Evolutionary conservation across 2,329 filamentous ascomycete species (phyloP).

Genomic region (Penicillium sclerotiorum): DNA sequence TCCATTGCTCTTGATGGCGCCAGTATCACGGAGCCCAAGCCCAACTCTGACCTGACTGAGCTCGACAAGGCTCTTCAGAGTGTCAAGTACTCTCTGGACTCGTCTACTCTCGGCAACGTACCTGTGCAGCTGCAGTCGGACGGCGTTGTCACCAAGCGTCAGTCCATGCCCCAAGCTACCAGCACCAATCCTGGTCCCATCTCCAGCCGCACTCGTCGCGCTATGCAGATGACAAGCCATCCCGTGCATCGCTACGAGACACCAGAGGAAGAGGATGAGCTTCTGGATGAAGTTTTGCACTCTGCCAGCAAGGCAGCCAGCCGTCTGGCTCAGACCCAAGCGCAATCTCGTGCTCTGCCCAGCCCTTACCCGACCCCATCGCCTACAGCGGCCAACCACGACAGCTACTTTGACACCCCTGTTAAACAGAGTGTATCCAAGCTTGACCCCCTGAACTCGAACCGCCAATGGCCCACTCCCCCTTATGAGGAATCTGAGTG

Average conservation of each 20-base stretch:
- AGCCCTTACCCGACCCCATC: slow-evolving; percentile 71
- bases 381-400: slow-evolving; percentile 77
- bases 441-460: slow-evolving; percentile 49
- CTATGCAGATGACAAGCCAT: slow-evolving; percentile 69
- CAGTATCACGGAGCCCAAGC: slow-evolving; percentile 50
- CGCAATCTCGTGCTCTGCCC: slow-evolving; percentile 40
- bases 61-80: slow-evolving; percentile 64
- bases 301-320: slow-evolving; percentile 76
- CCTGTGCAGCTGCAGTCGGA: slow-evolving; percentile 39
- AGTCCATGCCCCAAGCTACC: slow-evolving; percentile 42
- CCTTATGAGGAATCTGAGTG: slow-evolving; percentile 94
- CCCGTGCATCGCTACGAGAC: slow-evolving; percentile 87
- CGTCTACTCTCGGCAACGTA: slow-evolving; percentile 39
- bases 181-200: slow-evolving; percentile 54
- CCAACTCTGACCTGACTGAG: slow-evolving; percentile 59
- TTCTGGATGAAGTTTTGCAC: slow-evolving; percentile 83
- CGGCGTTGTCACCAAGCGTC: slow-evolving; percentile 35
- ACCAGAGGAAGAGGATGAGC: slow-evolving; percentile 93
- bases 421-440: slow-evolving; percentile 67
- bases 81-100: slow-evolving; percentile 61
- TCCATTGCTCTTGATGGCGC: slow-evolving; percentile 74
- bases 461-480: slow-evolving; percentile 88
- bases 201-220: slow-evolving; percentile 77
- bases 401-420: slow-evolving; percentile 67
- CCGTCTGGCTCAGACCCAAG: slow-evolving; percentile 60